A percentile compares a stretch with the other conserved stretches of the same genome.
These are phyloP conservation scores for Laguncularia racemosa DNA, from an alignment of 345 rosid genomes.

Conservation along the genomic window DNA sequence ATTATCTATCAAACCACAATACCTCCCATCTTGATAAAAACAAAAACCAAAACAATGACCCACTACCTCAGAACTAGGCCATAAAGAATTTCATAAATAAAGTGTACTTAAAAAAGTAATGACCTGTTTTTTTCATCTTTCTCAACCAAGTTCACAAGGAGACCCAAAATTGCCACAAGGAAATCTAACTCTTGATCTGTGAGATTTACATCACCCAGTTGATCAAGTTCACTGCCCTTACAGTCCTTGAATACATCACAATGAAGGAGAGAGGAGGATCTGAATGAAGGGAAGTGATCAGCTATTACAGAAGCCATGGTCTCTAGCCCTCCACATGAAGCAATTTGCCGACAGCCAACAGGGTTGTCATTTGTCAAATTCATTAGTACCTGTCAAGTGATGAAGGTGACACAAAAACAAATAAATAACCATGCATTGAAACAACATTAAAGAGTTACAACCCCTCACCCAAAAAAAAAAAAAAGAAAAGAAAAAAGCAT, in stretches of 20 bases:
- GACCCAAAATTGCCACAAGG: slow-evolving; percentile 90
- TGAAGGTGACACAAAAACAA: background rate
- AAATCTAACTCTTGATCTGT: slow-evolving; percentile 88
- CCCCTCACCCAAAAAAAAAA: background rate
- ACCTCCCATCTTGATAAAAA: no score
- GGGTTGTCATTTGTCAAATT: slow-evolving; percentile 89
- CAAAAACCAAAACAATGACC: no score
- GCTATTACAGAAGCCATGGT: slow-evolving; percentile 67
- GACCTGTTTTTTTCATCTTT: slow-evolving; percentile 88
- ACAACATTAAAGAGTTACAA: background rate
- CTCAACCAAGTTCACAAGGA: slow-evolving; percentile 91
- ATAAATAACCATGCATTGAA: background rate
- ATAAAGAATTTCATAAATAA: background rate
- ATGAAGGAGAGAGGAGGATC: slow-evolving; percentile 29
- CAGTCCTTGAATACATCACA: slow-evolving; percentile 25
- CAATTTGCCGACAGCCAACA: slow-evolving; percentile 78
- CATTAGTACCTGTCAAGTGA: slow-evolving; percentile 69
- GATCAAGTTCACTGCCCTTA: slow-evolving; percentile 14
- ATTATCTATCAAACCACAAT: no score
- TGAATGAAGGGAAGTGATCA: slow-evolving; percentile 65
- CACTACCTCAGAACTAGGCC: background rate
- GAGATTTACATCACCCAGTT: slow-evolving; percentile 41
- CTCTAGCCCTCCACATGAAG: slow-evolving; percentile 78
- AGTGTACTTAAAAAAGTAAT: slow-evolving; percentile 7
- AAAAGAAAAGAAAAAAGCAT: no score